A percentile compares a stretch with the other conserved stretches of the same genome.
These are phyloP conservation scores for Mycosarcoma mackinlayi DNA, from an alignment of 1,284 basidiomycete species.

Conservation along the genomic window DNA sequence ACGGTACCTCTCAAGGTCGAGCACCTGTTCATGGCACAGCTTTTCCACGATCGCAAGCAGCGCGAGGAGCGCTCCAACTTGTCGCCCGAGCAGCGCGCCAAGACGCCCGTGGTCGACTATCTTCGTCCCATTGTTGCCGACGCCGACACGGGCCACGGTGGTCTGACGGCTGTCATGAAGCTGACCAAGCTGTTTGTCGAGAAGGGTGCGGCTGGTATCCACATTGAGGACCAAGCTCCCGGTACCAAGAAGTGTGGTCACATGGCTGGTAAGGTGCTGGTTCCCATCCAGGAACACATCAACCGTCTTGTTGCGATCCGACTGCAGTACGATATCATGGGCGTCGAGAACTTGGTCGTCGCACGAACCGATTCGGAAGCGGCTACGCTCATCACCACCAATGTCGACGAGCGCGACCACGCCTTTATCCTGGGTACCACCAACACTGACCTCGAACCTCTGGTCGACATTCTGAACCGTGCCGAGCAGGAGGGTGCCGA, in stretches of 20 bases:
- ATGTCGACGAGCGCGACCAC: slow-evolving; percentile 96
- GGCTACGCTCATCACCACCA: slow-evolving; percentile 93
- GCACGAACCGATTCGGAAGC: slow-evolving; percentile 86
- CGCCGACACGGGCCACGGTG: slow-evolving; percentile 79
- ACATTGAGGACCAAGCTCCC: slow-evolving; percentile 90
- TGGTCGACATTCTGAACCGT: slow-evolving; percentile 83
- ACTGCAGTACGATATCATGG: slow-evolving; percentile 83
- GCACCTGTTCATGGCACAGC: slow-evolving; percentile 75
- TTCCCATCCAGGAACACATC: slow-evolving; percentile 80
- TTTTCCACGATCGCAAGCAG: slow-evolving; percentile 75
- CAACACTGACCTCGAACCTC: slow-evolving; percentile 76
- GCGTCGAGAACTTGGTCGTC: slow-evolving; percentile 79
- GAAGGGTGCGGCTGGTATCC: slow-evolving; percentile 86
- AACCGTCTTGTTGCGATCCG: slow-evolving; percentile 82
- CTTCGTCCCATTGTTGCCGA: slow-evolving; percentile 70
- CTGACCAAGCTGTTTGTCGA: slow-evolving; percentile 91
- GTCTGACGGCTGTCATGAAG: slow-evolving; percentile 95
- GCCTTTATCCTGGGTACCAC: slow-evolving; percentile 93
- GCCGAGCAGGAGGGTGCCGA: slow-evolving; percentile 84
- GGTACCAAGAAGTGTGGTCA: slow-evolving; percentile 77
- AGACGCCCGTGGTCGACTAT: slow-evolving; percentile 70
- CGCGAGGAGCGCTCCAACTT: slow-evolving; percentile 73
- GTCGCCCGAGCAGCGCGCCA: slow-evolving; percentile 75
- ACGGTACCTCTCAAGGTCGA: slow-evolving; percentile 76
- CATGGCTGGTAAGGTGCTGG: slow-evolving; percentile 81